Evolutionary conservation across 805 yeast species (phyloP), one percentile per base, ranked within the genome.

Genomic region (Phaffomyces antillensis): DNA sequence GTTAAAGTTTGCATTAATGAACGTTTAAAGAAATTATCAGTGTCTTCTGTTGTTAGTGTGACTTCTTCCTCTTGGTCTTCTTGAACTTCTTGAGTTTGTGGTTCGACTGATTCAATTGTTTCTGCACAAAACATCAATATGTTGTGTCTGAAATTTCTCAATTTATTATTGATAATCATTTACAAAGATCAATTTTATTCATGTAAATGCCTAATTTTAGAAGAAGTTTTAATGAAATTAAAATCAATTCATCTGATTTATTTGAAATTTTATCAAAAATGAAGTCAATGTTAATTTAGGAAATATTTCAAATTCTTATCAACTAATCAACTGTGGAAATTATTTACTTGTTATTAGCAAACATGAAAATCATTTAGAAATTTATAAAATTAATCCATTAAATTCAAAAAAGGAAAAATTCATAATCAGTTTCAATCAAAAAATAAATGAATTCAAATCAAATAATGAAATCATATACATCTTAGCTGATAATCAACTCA

Each of bases 21-120:
- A 48, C 87, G 70, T 39, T 74, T 67, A 62, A 88, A 86, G 46
- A 87, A 79, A 43, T 81, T 74, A 59, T 93, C 96, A 18, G 86
- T 65, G 49, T 86, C 91, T 40, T 79, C 82, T 0, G 73, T 66
- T 1, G 72, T 64, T n/a, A 84, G 63, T 9, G 63, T 59, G 6
- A 20, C 34, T 8, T 38, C 42, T 11, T 45, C 48, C 3, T 45
- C 42, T 7, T 43, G 23, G 3, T 49, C 55, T 20, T 45, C 43
- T 15, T 33, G 39, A 18, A 35, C 50, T 17, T 17, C 17, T 5
- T 32, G 53, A 8, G 33, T 38, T 39, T 43, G 44, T 12, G 30
- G 23, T 16, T 43, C 44, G 2, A 50, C 41, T 16, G 52, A 42
- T 5, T 39, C n/a, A 16, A 40, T 6, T 1, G 20, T 34, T 7